Percentiles rank a stretch among this genome's conserved stretches.
Evolutionary conservation across 345 rosid species (phyloP).

Genomic region (Physaria fendleri): DNA sequence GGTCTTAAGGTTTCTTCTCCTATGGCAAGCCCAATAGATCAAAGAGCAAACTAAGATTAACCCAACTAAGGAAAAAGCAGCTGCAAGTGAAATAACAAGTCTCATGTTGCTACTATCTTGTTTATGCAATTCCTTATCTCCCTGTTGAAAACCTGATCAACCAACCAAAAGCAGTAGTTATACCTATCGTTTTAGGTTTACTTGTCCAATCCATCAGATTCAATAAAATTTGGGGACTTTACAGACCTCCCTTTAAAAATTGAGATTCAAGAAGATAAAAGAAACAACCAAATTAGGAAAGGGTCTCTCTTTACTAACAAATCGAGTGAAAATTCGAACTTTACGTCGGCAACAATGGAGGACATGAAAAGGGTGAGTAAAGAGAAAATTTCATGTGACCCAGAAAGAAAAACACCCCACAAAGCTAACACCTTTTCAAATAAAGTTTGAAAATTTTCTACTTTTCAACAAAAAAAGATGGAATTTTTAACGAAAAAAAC

Average conservation of each 20-base stretch:
- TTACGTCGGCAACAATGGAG: conserved; percentile 15
- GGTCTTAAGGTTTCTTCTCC: conserved; percentile 36
- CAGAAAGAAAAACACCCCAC: not conserved
- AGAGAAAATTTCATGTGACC: conserved; percentile 13
- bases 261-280: not conserved
- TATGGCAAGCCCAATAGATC: conserved; percentile 45
- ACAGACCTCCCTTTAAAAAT: not conserved
- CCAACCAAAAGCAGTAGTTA: conserved; percentile 4
- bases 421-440: conserved; percentile 15
- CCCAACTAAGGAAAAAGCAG: conserved; percentile 49
- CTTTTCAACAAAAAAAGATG: conserved; percentile 19
- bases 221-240: conserved; percentile 1
- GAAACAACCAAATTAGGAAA: not conserved
- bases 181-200: not conserved
- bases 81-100: conserved; percentile 42
- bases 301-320: not conserved
- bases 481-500: not conserved
- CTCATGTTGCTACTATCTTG: conserved; percentile 39
- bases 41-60: conserved; percentile 36
- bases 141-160: conserved; percentile 40
- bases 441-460: not conserved
- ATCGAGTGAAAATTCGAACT: conserved; percentile 6
- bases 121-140: conserved; percentile 33
- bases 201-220: conserved; percentile 3
- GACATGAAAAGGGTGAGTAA: conserved; percentile 6